Evolutionary conservation across 305 asterid genomes (phyloP).

Genomic region (Fraxinus greggii): DNA sequence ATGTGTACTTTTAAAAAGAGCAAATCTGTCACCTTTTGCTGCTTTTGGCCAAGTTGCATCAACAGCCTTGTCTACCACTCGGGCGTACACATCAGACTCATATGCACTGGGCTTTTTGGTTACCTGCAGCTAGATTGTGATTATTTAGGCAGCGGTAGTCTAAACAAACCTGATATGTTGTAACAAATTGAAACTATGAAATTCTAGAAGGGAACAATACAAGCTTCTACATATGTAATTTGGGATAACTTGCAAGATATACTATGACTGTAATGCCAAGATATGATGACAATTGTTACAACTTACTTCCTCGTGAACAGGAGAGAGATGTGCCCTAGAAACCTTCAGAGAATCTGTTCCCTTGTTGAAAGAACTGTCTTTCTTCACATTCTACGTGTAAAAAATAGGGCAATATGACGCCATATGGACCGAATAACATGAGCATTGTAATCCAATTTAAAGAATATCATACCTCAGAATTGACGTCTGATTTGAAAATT

Average conservation of each 20-base stretch:
- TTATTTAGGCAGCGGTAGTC: not conserved
- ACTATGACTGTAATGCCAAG: not conserved
- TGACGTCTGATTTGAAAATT: not conserved
- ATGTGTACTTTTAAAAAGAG: slow-evolving; percentile 48
- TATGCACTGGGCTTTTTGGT: slow-evolving; percentile 25
- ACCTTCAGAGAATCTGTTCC: slow-evolving; percentile 36
- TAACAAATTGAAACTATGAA: not conserved
- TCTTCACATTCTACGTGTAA: slow-evolving; percentile 36
- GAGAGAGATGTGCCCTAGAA: slow-evolving; percentile 40
- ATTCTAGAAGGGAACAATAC: not conserved
- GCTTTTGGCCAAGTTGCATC: slow-evolving; percentile 45
- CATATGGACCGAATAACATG: not conserved
- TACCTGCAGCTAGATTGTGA: slow-evolving; percentile 21
- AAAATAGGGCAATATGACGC: not conserved
- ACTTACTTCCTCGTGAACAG: slow-evolving; percentile 66
- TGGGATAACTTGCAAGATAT: not conserved
- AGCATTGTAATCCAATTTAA: slow-evolving; percentile 5
- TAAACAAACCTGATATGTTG: not conserved
- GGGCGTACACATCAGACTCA: slow-evolving; percentile 31
- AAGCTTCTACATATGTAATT: not conserved
- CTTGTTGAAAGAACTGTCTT: slow-evolving; percentile 42
- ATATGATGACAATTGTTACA: not conserved
- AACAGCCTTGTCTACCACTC: slow-evolving; percentile 48
- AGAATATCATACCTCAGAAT: not conserved
- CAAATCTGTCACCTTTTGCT: slow-evolving; percentile 31